These are phyloP conservation scores for Lentinula detonsa DNA, from an alignment of 768 basidiomycete genomes.

Conservation along the genomic window DNA sequence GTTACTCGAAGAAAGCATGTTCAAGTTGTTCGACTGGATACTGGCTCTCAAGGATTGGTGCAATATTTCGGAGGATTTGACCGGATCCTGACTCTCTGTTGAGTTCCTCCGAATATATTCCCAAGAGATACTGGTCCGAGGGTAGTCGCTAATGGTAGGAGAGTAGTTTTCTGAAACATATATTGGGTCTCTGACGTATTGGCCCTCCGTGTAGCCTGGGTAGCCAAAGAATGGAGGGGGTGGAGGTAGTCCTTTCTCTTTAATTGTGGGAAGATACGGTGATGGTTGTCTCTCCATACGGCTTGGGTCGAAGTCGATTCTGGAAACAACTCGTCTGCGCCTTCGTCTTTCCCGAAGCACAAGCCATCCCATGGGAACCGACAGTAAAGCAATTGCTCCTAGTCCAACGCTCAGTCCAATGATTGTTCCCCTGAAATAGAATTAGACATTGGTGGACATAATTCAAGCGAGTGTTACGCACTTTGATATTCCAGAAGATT, in stretches of 20 bases:
- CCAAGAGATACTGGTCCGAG: constrained; percentile 6
- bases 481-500: constrained; percentile 10
- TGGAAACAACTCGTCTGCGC: constrained; percentile 17
- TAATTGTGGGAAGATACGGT: not conserved
- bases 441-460: not conserved
- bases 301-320: constrained; percentile 17
- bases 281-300: constrained; percentile 16
- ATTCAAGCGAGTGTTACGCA: constrained; percentile 5
- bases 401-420: constrained; percentile 40
- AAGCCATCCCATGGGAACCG: constrained; percentile 37
- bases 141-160: constrained; percentile 17
- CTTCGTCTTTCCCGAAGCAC: constrained; percentile 34
- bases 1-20: constrained; percentile 19
- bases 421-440: constrained; percentile 29
- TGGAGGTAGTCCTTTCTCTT: constrained; percentile 6
- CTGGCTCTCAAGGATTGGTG: not conserved
- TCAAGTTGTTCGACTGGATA: not conserved
- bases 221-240: constrained; percentile 3
- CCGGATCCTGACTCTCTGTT: not conserved
- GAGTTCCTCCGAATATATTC: constrained; percentile 1
- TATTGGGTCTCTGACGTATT: constrained; percentile 25
- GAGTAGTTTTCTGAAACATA: constrained; percentile 27
- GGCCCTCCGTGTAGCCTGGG: constrained; percentile 3
- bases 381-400: constrained; percentile 31
- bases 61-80: not conserved